These are phyloP conservation scores for Trifolium subterraneum DNA, from an alignment of 306 rosid species.

Conservation along the genomic window DNA sequence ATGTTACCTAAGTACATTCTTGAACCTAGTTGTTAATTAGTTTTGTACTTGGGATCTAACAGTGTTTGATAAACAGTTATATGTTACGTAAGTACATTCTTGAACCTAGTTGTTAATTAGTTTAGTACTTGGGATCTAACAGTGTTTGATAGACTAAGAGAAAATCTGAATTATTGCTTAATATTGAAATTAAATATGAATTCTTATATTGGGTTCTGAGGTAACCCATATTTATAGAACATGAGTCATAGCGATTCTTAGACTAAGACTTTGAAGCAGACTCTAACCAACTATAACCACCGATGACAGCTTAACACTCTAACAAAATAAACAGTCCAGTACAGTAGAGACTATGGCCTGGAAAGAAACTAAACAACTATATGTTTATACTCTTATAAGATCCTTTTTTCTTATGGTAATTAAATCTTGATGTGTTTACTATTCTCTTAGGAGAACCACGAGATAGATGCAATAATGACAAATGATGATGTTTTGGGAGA, in stretches of 20 bases:
- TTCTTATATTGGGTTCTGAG: conserved; percentile 2
- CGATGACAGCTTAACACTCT: background rate
- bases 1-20: conserved; percentile 3
- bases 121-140: conserved; percentile 6
- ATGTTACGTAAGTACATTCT: conserved; percentile 2
- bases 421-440: conserved; percentile 25
- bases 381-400: background rate
- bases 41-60: conserved; percentile 6
- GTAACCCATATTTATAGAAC: background rate
- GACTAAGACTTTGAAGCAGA: background rate
- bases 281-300: background rate
- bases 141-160: conserved; percentile 10
- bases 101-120: conserved; percentile 18
- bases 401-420: conserved; percentile 12
- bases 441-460: conserved; percentile 69
- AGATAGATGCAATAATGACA: conserved; percentile 64
- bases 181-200: conserved; percentile 3
- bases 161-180: background rate
- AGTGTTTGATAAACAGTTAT: conserved; percentile 14
- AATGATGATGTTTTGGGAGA: conserved; percentile 98
- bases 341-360: background rate
- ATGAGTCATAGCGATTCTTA: background rate
- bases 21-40: conserved; percentile 18
- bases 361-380: background rate
- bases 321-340: background rate